Base-by-base conservation (phyloP, 176 grass and related monocot species). In the Olyra latifolia region DNA sequence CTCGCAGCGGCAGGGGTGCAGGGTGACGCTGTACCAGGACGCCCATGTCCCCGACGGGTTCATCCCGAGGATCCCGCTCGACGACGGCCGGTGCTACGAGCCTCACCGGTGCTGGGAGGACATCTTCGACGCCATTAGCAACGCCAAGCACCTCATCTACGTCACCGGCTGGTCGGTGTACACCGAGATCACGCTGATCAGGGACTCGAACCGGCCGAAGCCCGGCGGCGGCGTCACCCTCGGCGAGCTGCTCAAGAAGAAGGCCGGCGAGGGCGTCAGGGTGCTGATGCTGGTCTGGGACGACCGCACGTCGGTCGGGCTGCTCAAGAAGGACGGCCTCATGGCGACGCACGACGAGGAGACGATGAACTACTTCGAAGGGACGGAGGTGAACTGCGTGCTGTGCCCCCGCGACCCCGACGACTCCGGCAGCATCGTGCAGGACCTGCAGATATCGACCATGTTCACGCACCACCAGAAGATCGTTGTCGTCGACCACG, bases 401-500 rank as follows among this genome's bases (percentile, higher is more conserved):
- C 74, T 91, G 22, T 91, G 86, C 78, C 85, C 85, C 8, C 82
- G 89, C 3, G 63, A 91, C 48, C 89, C 89, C 23, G 89, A 91
- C 46, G 82, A 88, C 53, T 84, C 81, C 5, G 89, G 82, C 13
- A 88, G 89, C 86, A 60, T 91, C 74, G 89, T 91, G 46, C 85
- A 91, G 78, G 89, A 91, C 69, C 67, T 91, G 20, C 85, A 91
- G 73, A 88, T 91, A 63, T 88, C 84, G 14, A 86, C 83, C 74
- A 90, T 90, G 88, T 90, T 90, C 84, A 90, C 88, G 25, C 88
- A 90, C 84, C 88, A 90, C 84, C 88, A 90, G 84, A 90, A 90
- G 76, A 90, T 79, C 15, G 79, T 90, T 52, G 44, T 90, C 16
- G 88, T 90, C 4, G 89, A 91, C 69, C 89, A 91, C 60, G 82